phyloP scores from a whole-genome alignment of 306 rosid species.

The Cucurbita pepo region DNA sequence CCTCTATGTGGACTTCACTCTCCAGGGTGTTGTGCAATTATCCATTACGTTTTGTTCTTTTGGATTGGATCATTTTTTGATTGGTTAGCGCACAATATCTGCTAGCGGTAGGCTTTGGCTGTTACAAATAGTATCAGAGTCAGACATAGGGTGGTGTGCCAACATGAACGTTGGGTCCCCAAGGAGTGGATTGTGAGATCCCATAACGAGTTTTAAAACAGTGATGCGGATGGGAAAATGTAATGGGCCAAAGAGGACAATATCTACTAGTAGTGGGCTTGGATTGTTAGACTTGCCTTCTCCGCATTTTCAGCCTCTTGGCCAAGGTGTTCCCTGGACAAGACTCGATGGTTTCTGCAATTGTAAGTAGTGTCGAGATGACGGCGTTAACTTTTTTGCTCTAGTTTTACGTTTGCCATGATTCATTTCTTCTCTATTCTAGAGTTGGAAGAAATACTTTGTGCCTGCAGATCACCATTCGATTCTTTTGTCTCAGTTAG shows the following conservation, averaged over 20 bases:
- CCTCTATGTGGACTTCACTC: background rate
- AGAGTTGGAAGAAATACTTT: background rate
- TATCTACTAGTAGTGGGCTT: too few species aligned
- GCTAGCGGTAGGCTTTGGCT: too few species aligned
- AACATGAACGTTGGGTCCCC: fast-evolving
- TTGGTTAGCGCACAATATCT: background rate
- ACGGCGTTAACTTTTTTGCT: background rate
- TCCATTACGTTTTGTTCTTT: background rate
- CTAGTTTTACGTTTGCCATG: background rate
- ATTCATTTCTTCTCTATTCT: background rate
- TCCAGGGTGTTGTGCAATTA: background rate
- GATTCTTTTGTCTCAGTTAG: background rate
- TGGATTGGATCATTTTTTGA: background rate
- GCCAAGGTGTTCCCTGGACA: slow-evolving; percentile 42
- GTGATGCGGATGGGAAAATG: too few species aligned
- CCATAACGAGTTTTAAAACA: too few species aligned
- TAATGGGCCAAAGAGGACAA: too few species aligned
- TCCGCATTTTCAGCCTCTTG: slow-evolving; percentile 61
- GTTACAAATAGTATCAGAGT: too few species aligned
- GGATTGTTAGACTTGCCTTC: slow-evolving; percentile 6
- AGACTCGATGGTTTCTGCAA: background rate
- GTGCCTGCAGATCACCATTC: background rate
- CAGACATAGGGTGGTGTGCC: too few species aligned
- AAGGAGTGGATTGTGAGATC: too few species aligned
- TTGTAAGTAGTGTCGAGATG: background rate